Conservation (phyloP, 208 protist genomes). For the Acanthamoeba royreba region DNA sequence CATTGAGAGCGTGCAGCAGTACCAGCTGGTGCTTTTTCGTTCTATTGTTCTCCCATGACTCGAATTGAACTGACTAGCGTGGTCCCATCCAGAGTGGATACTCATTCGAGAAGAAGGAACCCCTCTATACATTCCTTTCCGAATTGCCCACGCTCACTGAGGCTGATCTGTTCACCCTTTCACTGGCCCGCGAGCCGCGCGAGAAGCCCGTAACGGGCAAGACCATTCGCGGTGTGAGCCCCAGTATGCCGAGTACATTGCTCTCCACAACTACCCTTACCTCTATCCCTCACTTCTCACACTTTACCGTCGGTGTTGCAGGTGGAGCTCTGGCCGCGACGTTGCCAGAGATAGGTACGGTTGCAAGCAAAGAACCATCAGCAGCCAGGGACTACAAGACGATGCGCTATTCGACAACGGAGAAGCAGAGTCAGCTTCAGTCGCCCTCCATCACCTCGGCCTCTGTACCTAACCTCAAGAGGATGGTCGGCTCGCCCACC, state of each 20-base stretch:
- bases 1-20: constrained; percentile 10
- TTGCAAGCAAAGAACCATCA: no score
- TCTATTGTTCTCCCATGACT: not conserved
- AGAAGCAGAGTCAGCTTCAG: not conserved
- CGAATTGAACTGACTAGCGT: no score
- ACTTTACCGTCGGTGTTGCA: no score
- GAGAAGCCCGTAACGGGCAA: not conserved
- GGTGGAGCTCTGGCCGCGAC: not conserved
- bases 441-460: not conserved
- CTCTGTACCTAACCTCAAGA: not conserved
- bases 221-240: not conserved
- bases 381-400: not conserved
- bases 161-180: not conserved
- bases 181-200: not conserved
- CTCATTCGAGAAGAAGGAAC: not conserved
- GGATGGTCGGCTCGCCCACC: not conserved
- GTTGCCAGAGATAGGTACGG: no score
- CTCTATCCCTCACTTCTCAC: no score
- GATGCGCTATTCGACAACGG: not conserved
- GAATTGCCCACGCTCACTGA: not conserved
- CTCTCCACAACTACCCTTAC: no score
- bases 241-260: not conserved
- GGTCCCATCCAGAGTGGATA: not conserved
- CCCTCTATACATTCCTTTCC: not conserved
- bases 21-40: not conserved